Base-by-base conservation (phyloP, 108 stramenopile species). In the Skeletonema costatum region DNA sequence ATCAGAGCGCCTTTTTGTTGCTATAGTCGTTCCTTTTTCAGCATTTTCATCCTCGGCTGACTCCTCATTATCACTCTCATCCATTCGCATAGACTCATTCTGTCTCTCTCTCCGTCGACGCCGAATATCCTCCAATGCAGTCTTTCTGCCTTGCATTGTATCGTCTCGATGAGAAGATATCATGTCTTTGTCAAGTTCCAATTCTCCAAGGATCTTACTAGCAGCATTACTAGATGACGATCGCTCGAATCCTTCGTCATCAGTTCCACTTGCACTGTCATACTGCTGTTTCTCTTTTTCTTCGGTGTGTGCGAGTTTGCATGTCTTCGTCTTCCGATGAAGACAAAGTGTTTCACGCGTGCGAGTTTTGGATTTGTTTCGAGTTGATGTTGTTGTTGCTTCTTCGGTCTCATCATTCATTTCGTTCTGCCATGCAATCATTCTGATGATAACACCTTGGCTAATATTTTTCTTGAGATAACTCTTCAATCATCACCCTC, bases 401-500 rank as follows among this genome's bases (percentile, higher is more conserved):
- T 59, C 74, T 36, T 61, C n/a, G 2, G 74, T 39, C 32, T 70
- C 74, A 60, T 51, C 48, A 66, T 74, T 67, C 16, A 48, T 56
- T 14, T 50, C 66, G 32, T 67, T 51, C 31, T 74, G 66, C 3
- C 51, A 56, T 60, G 59, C 68, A n/a, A 38, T 14, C 13, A 17
- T 58, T 32, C 21, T 65, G 25, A 64, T 41, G 36, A n/a, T n/a
- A 14, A 44, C 64, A 41, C 32, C 19, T 50, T 65, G 48, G 17
- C 12, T 50, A 11, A 12, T 48, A 12, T 50, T 65, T n/a, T 50
- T 50, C 19, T 65, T 46, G 50, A 65, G 44, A 50, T 3, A 21
- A 16, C 9, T 66, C 74, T n/a, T 85, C 84, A 10, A n/a, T 85
- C 83, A 19, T 87, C 89, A 30, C 76, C 68, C 11, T 87, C 83